phyloP scores from a whole-genome alignment of 306 rosid genomes.

The Lathyrus sativus region DNA sequence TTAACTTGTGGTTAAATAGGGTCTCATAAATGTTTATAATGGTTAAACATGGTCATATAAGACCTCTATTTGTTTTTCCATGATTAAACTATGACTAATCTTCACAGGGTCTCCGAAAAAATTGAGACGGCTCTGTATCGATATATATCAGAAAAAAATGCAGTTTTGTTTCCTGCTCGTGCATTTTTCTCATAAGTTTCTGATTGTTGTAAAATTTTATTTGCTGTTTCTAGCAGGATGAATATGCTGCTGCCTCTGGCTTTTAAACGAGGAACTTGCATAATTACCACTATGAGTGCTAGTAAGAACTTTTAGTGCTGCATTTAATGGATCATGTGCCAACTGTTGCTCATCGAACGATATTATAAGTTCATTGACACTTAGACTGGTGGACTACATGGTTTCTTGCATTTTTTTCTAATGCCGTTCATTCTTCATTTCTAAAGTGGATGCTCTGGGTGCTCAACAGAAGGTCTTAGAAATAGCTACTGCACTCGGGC shows the following conservation, averaged over 20 bases:
- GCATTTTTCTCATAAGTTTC: slow-evolving; percentile 16
- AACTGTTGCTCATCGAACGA: slow-evolving; percentile 13
- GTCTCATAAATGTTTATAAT: no score
- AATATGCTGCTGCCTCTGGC: slow-evolving; percentile 73
- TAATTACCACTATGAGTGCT: slow-evolving; percentile 97
- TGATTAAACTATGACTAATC: no score
- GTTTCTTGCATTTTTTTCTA: slow-evolving; percentile 32
- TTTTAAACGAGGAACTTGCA: slow-evolving; percentile 75
- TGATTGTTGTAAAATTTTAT: slow-evolving; percentile 33
- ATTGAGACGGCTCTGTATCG: no score
- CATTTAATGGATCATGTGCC: slow-evolving; percentile 16
- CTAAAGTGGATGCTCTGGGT: slow-evolving; percentile 80
- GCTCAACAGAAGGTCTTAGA: slow-evolving; percentile 81
- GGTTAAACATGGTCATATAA: no score
- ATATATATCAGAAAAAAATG: neutral
- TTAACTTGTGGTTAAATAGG: no score
- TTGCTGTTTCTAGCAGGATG: slow-evolving; percentile 89
- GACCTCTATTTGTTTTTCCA: no score
- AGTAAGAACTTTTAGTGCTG: slow-evolving; percentile 52
- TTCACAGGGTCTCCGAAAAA: no score
- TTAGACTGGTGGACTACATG: slow-evolving; percentile 11
- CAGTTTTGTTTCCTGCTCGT: slow-evolving; percentile 8
- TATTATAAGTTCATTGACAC: neutral
- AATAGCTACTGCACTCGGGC: slow-evolving; percentile 66
- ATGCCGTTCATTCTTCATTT: slow-evolving; percentile 28